phyloP scores from a whole-genome alignment of 1,139 yeast genomes.

The Sugiyamaella paludigena region DNA sequence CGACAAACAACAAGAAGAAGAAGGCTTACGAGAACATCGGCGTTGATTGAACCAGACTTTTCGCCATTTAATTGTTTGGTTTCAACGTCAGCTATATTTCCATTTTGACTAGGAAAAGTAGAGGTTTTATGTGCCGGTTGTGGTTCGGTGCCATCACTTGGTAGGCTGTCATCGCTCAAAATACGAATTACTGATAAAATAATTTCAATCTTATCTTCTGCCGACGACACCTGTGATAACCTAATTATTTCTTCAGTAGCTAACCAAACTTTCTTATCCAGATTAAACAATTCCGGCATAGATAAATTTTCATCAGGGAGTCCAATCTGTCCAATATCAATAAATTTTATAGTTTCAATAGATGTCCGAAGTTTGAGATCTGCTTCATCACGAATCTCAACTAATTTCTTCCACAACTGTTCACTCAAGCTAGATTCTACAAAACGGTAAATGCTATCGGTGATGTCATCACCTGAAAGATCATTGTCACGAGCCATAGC shows the following conservation, averaged over 20 bases:
- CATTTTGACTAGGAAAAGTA: slow-evolving; percentile 12
- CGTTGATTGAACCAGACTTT: slow-evolving; percentile 48
- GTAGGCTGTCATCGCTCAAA: slow-evolving; percentile 32
- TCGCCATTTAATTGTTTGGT: background rate
- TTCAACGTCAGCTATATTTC: slow-evolving; percentile 20
- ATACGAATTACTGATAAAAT: slow-evolving; percentile 54
- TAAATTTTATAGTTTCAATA: slow-evolving; percentile 48
- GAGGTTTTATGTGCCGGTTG: background rate
- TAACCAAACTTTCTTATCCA: slow-evolving; percentile 47
- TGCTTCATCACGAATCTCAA: slow-evolving; percentile 33
- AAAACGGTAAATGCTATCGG: slow-evolving; percentile 60
- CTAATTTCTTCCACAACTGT: slow-evolving; percentile 33
- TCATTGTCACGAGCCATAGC: slow-evolving; percentile 34
- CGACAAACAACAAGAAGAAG: slow-evolving; percentile 69
- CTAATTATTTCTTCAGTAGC: slow-evolving; percentile 58
- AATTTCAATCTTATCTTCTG: slow-evolving; percentile 53
- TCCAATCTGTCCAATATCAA: slow-evolving; percentile 74
- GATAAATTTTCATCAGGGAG: slow-evolving; percentile 46
- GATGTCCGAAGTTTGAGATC: slow-evolving; percentile 39
- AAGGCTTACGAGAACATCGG: slow-evolving; percentile 76
- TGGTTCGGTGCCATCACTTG: slow-evolving; percentile 3
- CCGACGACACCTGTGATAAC: slow-evolving; percentile 50
- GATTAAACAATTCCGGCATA: slow-evolving; percentile 37
- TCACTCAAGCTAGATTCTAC: slow-evolving; percentile 68
- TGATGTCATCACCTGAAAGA: slow-evolving; percentile 50